Conservation (phyloP, 2,329 filamentous ascomycete genomes). For the Paecilomyces fulvus region DNA sequence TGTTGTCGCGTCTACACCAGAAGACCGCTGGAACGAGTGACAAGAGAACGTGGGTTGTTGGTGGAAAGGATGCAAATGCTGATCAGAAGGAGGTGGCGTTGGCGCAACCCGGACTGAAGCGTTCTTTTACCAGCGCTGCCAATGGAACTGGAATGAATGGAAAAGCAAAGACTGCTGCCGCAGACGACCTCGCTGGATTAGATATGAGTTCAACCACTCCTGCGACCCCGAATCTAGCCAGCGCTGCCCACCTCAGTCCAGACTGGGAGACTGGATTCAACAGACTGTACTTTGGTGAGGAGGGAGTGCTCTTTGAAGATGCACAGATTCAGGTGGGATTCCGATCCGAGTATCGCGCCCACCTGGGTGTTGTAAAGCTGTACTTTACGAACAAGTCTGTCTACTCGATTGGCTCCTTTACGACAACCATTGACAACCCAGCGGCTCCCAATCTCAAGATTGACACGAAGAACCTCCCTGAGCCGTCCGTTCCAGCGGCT, state of each 20-base stretch:
- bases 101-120: slow-evolving; percentile 73
- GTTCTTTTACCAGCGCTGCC: slow-evolving; percentile 62
- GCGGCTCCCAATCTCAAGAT: slow-evolving; percentile 61
- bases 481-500: slow-evolving; percentile 65
- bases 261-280: slow-evolving; percentile 92
- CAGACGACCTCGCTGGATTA: slow-evolving; percentile 69
- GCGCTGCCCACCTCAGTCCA: slow-evolving; percentile 83
- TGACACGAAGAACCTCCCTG: slow-evolving; percentile 81
- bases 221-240: slow-evolving; percentile 74
- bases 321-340: slow-evolving; percentile 87
- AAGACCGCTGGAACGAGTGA: slow-evolving; percentile 90
- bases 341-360: slow-evolving; percentile 88
- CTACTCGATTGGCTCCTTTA: slow-evolving; percentile 78
- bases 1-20: slow-evolving; percentile 86
- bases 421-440: slow-evolving; percentile 77
- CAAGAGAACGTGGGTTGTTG: slow-evolving; percentile 95
- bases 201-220: slow-evolving; percentile 59
- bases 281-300: slow-evolving; percentile 65
- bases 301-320: slow-evolving; percentile 92
- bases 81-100: slow-evolving; percentile 72
- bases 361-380: slow-evolving; percentile 88
- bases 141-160: slow-evolving; percentile 32
- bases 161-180: slow-evolving; percentile 30
- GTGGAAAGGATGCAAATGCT: slow-evolving; percentile 85
- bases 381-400: slow-evolving; percentile 96